These are phyloP conservation scores for Schizonepeta tenuifolia DNA, from an alignment of 257 asterid genomes.

Conservation along the genomic window DNA sequence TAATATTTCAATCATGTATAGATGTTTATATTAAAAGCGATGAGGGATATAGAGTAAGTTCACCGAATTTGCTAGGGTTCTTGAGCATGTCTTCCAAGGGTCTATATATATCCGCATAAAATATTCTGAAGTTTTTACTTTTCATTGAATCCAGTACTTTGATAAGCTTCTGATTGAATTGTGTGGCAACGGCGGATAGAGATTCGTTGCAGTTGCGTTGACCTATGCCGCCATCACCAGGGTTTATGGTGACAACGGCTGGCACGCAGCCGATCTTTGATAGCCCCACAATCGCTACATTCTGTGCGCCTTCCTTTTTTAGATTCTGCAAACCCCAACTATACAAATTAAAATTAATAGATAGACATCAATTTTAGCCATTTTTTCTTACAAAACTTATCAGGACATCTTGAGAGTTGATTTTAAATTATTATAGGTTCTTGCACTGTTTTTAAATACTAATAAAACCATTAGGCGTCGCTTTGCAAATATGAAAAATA, in stretches of 20 bases:
- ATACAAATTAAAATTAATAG: neutral
- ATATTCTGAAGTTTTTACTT: conserved; percentile 23
- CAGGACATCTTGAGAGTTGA: too few relatives aligned
- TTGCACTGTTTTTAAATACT: too few relatives aligned
- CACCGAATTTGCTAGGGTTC: conserved; percentile 46
- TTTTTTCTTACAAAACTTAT: too few relatives aligned
- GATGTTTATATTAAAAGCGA: too few relatives aligned
- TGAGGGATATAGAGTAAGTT: neutral
- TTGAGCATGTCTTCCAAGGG: conserved; percentile 43
- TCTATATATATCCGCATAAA: conserved; percentile 44
- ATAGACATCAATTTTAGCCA: too few relatives aligned
- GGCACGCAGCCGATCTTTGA: conserved; percentile 72
- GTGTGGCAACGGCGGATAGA: conserved; percentile 39
- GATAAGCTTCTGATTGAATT: conserved; percentile 49
- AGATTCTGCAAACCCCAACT: conserved; percentile 19
- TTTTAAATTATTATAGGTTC: too few relatives aligned
- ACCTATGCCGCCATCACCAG: neutral
- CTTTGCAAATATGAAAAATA: too few relatives aligned
- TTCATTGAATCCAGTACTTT: conserved; percentile 20
- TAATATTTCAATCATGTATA: too few relatives aligned
- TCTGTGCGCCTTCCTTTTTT: conserved; percentile 46
- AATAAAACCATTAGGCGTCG: too few relatives aligned
- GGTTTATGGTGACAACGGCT: conserved; percentile 41
- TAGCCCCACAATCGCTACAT: conserved; percentile 55
- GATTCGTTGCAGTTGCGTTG: conserved; percentile 44